Base-by-base conservation (phyloP, 2,329 filamentous ascomycete species). In the Didymosphaeria variabile region DNA sequence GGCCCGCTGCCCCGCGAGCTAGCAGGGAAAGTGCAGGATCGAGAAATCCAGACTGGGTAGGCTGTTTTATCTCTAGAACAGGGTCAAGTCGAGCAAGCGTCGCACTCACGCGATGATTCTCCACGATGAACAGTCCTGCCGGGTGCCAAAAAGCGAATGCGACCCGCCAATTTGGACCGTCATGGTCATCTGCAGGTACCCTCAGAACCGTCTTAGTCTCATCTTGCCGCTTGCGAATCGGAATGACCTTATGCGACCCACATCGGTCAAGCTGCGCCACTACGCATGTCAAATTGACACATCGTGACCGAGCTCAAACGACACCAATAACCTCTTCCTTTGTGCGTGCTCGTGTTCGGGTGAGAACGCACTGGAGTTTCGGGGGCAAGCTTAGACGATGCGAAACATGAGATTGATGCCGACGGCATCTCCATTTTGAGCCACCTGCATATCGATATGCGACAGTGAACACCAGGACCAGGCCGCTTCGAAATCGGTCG, bases 21-120 rank as follows among this genome's bases (percentile, higher is more conserved):
- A 52, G 51, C 52, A 38, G 49, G 49, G 49, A 5, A 50, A 36
- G 49, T 55, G 61, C 62, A 62, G 57, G 34, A 59, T 65, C 62
- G 61, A 57, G 55, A 56, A 54, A 31, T 47, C 51, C 38, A 57
- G 10, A 34, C 31, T 52, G 44, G 46, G 58, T 60, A 38, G 36
- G 21, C 49, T 19, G 26, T 29, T 4, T 29, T 29, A 29, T 29
- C 26, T 29, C 31, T 21, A 9, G 31, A 10, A 9, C 21, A 40
- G 7, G 50, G 21, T 36, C n/a, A 36, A n/a, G n/a, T 36, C 31
- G 38, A 40, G 13, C 23, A 23, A 47, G 45, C 45, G 26, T 47
- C 21, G 45, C 45, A 47, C 17, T 47, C n/a, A 47, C 45, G 15
- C 21, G 45, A 47, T 31, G 26, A 31, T 29, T 40, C 17, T 45